Evolutionary conservation across 768 basidiomycete species (phyloP).

Genomic region (Imleria badia): DNA sequence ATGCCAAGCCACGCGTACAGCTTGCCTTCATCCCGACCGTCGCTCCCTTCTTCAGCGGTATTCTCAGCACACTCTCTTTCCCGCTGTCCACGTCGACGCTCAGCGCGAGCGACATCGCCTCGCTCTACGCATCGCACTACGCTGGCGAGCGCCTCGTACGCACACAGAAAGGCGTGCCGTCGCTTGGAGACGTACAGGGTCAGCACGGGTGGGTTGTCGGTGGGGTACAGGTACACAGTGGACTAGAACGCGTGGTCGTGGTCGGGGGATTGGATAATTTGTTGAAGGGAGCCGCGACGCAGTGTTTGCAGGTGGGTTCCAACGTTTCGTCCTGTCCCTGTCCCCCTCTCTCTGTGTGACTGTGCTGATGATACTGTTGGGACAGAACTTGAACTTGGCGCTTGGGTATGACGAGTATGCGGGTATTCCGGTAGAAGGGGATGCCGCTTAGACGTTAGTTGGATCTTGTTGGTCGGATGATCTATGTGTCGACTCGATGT

Average conservation of each 20-base stretch:
- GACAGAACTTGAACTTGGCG: slow-evolving; percentile 84
- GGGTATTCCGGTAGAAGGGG: slow-evolving; percentile 56
- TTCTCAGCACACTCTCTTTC: slow-evolving; percentile 82
- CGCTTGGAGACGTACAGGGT: slow-evolving; percentile 70
- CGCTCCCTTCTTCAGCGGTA: slow-evolving; percentile 95
- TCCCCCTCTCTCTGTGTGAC: background rate
- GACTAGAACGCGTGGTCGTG: slow-evolving; percentile 89
- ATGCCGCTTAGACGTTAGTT: slow-evolving; percentile 1
- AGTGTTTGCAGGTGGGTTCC: slow-evolving; percentile 82
- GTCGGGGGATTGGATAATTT: slow-evolving; percentile 96
- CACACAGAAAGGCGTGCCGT: slow-evolving; percentile 68
- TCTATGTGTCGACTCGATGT: background rate
- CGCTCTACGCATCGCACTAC: slow-evolving; percentile 80
- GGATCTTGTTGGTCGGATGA: background rate
- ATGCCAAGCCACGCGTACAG: slow-evolving; percentile 37
- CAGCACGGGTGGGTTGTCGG: slow-evolving; percentile 91
- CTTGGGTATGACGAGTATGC: slow-evolving; percentile 84
- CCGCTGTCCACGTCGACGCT: slow-evolving; percentile 64
- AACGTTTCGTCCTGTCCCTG: no score
- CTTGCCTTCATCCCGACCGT: slow-evolving; percentile 88
- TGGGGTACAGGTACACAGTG: slow-evolving; percentile 90
- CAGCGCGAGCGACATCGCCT: slow-evolving; percentile 68
- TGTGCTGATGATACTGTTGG: background rate
- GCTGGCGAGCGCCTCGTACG: slow-evolving; percentile 68
- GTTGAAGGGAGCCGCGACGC: slow-evolving; percentile 98